These are phyloP conservation scores for Didymosphaeria variabile DNA, from an alignment of 2,329 filamentous ascomycete species.

Conservation along the genomic window DNA sequence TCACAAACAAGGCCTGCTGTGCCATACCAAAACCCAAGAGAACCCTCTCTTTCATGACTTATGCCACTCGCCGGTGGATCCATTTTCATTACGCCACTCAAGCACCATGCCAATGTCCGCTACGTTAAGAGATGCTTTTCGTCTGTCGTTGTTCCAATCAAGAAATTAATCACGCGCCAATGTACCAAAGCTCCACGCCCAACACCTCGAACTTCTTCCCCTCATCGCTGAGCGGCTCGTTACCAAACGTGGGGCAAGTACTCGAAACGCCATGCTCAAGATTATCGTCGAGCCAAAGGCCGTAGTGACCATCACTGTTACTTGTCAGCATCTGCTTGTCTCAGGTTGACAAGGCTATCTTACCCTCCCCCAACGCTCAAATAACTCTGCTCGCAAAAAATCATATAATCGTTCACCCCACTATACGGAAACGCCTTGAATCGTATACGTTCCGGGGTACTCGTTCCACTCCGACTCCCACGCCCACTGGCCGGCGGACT, in stretches of 20 bases:
- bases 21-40: background rate
- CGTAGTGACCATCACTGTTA: slow-evolving; percentile 80
- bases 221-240: slow-evolving; percentile 91
- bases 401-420: slow-evolving; percentile 95
- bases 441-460: slow-evolving; percentile 77
- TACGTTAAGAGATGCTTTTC: slow-evolving; percentile 3
- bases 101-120: slow-evolving; percentile 6
- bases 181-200: slow-evolving; percentile 92
- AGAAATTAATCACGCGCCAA: slow-evolving; percentile 63
- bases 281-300: slow-evolving; percentile 89
- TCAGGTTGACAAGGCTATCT: slow-evolving; percentile 28
- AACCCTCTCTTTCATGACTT: background rate
- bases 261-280: slow-evolving; percentile 86
- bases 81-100: background rate
- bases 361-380: slow-evolving; percentile 84
- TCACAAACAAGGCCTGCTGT: background rate
- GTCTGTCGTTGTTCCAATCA: background rate
- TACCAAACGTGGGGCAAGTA: slow-evolving; percentile 89
- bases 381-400: slow-evolving; percentile 87
- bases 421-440: slow-evolving; percentile 99
- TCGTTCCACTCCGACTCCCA: slow-evolving; percentile 56
- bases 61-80: background rate
- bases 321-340: background rate
- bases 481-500: slow-evolving; percentile 41
- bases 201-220: slow-evolving; percentile 91